Evolutionary conservation across 2,329 filamentous ascomycete species (phyloP).

Genomic region (Xylariaceae sp.): DNA sequence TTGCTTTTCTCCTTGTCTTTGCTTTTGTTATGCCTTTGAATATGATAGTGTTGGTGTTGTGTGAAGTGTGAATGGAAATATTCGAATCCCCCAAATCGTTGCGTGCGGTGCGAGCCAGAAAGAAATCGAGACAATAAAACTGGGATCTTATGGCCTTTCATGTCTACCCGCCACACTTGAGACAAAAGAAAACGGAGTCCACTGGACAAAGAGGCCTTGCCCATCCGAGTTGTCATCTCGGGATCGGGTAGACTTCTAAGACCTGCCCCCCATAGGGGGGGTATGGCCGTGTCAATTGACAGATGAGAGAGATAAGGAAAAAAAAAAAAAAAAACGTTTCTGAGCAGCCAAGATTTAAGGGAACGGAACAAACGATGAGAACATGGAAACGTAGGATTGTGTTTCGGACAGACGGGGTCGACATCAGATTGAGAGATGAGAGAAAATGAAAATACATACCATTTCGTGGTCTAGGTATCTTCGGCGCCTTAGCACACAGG

Average conservation of each 20-base stretch:
- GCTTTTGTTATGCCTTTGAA: conserved; percentile 15
- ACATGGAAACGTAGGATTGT: conserved; percentile 3
- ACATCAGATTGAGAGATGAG: conserved; percentile 12
- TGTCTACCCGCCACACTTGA: conserved; percentile 18
- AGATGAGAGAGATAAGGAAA: conserved; percentile 5
- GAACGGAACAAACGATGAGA: conserved; percentile 9
- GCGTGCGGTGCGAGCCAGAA: conserved; percentile 9
- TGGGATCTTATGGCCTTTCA: conserved; percentile 25
- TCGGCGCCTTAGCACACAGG: conserved; percentile 51
- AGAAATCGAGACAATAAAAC: conserved; percentile 22
- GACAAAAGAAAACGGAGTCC: conserved; percentile 21
- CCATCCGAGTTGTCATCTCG: conserved; percentile 27
- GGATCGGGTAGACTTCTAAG: conserved; percentile 17
- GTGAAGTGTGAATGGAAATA: conserved; percentile 7
- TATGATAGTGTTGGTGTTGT: not conserved
- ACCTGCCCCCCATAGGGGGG: conserved; percentile 3
- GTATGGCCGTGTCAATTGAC: not conserved
- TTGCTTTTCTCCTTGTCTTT: not conserved
- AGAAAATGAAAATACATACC: conserved; percentile 38
- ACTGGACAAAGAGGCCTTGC: conserved; percentile 23
- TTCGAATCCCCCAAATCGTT: conserved; percentile 12
- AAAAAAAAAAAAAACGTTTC: conserved; percentile 2
- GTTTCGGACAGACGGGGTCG: conserved; percentile 12
- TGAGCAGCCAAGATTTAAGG: not conserved
- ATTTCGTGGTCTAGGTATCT: conserved; percentile 54